Conservation (phyloP, 805 yeast genomes). For the Saccharomyces eubayanus region DNA sequence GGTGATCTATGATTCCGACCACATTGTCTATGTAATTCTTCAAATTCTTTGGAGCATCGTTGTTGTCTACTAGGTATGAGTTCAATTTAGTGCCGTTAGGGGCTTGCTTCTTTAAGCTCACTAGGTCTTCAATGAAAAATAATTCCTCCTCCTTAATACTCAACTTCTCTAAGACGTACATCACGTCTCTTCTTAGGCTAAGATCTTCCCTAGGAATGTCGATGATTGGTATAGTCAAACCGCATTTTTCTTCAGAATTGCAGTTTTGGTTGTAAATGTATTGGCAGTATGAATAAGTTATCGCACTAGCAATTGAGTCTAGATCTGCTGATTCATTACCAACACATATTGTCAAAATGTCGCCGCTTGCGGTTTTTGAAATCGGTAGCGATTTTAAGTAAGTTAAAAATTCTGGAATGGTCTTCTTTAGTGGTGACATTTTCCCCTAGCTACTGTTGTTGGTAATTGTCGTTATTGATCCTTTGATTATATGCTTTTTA, state of each 20-base stretch:
- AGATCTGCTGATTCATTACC: conserved; percentile 88
- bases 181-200: conserved; percentile 61
- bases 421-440: background rate
- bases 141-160: conserved; percentile 43
- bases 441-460: background rate
- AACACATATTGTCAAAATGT: conserved; percentile 8
- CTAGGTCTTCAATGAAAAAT: conserved; percentile 61
- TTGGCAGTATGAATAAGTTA: conserved; percentile 59
- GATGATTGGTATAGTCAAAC: conserved; percentile 55
- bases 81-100: background rate
- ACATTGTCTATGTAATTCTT: conserved; percentile 32
- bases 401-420: background rate
- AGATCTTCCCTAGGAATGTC: conserved; percentile 66
- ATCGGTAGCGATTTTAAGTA: background rate
- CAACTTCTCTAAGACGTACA: conserved; percentile 40
- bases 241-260: conserved; percentile 16
- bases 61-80: conserved; percentile 76
- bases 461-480: background rate
- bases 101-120: conserved; percentile 6
- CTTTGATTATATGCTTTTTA: background rate
- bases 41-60: conserved; percentile 48
- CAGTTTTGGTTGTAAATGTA: conserved; percentile 15
- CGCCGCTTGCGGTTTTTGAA: background rate
- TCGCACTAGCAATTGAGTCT: conserved; percentile 77
- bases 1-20: conserved; percentile 76